These are phyloP conservation scores for Holtermanniella nyarrowii DNA, from an alignment of 768 basidiomycete genomes.

Conservation along the genomic window DNA sequence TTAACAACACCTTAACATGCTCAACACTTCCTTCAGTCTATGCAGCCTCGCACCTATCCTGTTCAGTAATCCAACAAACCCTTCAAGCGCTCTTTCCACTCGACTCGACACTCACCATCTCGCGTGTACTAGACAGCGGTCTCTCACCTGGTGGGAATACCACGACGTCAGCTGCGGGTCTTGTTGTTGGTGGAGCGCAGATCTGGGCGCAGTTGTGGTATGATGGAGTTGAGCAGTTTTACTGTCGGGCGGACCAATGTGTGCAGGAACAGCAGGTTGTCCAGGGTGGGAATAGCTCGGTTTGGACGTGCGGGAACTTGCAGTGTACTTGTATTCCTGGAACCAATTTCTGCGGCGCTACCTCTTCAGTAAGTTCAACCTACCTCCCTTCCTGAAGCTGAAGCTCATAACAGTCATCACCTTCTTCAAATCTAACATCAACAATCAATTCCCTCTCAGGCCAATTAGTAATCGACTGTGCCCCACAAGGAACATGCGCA, in stretches of 20 bases:
- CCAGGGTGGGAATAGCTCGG: constrained; percentile 41
- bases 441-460: constrained; percentile 61
- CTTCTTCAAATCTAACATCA: constrained; percentile 46
- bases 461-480: constrained; percentile 59
- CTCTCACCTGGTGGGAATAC: constrained; percentile 49
- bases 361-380: background rate
- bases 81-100: constrained; percentile 64
- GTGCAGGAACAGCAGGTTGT: constrained; percentile 55
- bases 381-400: background rate
- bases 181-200: constrained; percentile 14
- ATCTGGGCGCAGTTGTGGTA: constrained; percentile 39
- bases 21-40: constrained; percentile 60
- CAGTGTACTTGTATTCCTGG: constrained; percentile 60
- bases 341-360: constrained; percentile 63
- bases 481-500: constrained; percentile 50
- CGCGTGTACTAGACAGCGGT: constrained; percentile 59
- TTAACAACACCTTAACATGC: constrained; percentile 64
- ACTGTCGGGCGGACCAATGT: constrained; percentile 64
- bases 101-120: constrained; percentile 63
- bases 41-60: constrained; percentile 73
- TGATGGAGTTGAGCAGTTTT: constrained; percentile 55
- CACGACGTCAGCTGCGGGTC: constrained; percentile 5
- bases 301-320: constrained; percentile 66
- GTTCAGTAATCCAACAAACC: constrained; percentile 72
- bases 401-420: constrained; percentile 11